Base-by-base conservation (phyloP, 2,329 filamentous ascomycete species). In the Alternaria ethzedia region DNA sequence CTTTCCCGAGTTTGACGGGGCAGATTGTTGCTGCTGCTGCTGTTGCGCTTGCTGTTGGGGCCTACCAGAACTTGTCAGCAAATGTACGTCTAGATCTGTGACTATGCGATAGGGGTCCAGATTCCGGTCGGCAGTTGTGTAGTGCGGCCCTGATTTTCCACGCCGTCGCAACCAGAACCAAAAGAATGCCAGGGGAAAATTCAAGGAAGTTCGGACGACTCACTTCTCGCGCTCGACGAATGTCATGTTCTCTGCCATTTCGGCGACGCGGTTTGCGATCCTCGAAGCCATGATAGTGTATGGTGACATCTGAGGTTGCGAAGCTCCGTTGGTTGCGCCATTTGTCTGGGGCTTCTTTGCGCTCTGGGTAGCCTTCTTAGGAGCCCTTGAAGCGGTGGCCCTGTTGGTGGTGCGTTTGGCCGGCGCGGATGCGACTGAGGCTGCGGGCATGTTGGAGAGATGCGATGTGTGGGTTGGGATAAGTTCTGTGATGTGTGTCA, bases 221-320 rank as follows among this genome's bases (percentile, higher is more conserved):
- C 74, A 80, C 78, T 69, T 74, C 55, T 79, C 75, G 26, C 82
- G 81, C 73, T 85, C 83, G 47, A 84, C 81, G 64, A 85, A 84
- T 15, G 83, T 85, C 68, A 84, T 83, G 75, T 83, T 84, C 75
- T 85, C 83, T 8, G 83, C 83, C 82, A 85, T 84, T 69, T 85
- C 83, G 6, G 82, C 83, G 12, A 85, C 83, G 49, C 83, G 78
- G 72, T 85, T 85, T 46, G 83, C 82, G 64, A 85, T 84, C 45
- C 83, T 70, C 47, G 78, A 80, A 9, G 82, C 83, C 83, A 85
- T 85, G 73, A 85, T 84, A 49, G 81, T 81, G 75, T 85, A 85
- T 36, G 83, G 82, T 32, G 82, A 84, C 43, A 80, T 71, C 56
- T 75, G 72, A 5, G 71, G 61, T 32, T 70, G 61, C 13, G 59